Evolutionary conservation across 495 filamentous ascomycete genomes (phyloP).

Genomic region (Penicillium angulare): DNA sequence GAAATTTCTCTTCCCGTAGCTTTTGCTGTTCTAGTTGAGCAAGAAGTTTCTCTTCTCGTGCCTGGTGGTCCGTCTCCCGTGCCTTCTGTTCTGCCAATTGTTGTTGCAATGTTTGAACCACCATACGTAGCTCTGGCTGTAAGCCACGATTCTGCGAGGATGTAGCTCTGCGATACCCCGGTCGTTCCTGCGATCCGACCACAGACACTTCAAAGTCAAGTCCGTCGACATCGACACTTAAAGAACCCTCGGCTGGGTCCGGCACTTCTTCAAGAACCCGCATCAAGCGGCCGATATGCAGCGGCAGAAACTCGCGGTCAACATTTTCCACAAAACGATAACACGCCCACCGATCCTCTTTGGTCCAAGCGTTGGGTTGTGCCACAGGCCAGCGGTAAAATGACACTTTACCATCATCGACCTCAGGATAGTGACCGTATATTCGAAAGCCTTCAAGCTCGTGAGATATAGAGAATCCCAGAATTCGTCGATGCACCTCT

Average conservation of each 20-base stretch:
- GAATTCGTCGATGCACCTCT: slow-evolving; percentile 23
- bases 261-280: background rate
- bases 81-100: slow-evolving; percentile 4
- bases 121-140: slow-evolving; percentile 6
- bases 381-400: slow-evolving; percentile 4
- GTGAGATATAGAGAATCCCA: slow-evolving; percentile 52
- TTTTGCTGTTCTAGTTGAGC: too few relatives aligned
- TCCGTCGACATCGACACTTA: background rate
- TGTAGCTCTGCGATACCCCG: slow-evolving; percentile 1
- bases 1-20: too few relatives aligned
- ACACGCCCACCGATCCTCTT: slow-evolving; percentile 6
- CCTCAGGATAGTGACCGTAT: slow-evolving; percentile 6
- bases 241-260: background rate
- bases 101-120: slow-evolving; percentile 6
- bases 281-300: slow-evolving; percentile 3
- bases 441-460: too few relatives aligned
- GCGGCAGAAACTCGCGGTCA: slow-evolving; percentile 5
- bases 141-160: slow-evolving; percentile 7
- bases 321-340: too few relatives aligned
- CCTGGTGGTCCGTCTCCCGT: too few relatives aligned
- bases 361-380: slow-evolving; percentile 1
- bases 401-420: slow-evolving; percentile 4
- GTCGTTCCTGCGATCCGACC: slow-evolving; percentile 6
- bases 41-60: too few relatives aligned
- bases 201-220: slow-evolving; percentile 3